These are phyloP conservation scores for Nidula microcarpa DNA, from an alignment of 768 basidiomycete genomes.

Conservation along the genomic window DNA sequence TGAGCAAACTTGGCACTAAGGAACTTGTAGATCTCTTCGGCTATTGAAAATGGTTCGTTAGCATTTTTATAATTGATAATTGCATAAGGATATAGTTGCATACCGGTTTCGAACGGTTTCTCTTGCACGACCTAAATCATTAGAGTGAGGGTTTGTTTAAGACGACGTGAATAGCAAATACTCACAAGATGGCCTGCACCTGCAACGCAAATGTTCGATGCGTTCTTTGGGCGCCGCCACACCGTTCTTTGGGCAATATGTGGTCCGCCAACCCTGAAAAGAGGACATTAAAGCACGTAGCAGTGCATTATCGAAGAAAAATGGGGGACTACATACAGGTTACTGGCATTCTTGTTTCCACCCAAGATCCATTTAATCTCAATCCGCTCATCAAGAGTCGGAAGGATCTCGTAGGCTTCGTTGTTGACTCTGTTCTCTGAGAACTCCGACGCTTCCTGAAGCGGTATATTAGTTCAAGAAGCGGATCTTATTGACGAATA, in stretches of 20 bases:
- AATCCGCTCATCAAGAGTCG: conserved; percentile 16
- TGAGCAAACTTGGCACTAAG: conserved; percentile 7
- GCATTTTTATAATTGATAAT: background rate
- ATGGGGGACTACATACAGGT: conserved; percentile 9
- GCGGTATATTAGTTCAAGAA: background rate
- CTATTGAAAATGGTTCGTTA: conserved; percentile 2
- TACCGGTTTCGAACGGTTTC: conserved; percentile 18
- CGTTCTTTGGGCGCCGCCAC: conserved; percentile 18
- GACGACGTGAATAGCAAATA: background rate
- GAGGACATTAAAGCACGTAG: background rate
- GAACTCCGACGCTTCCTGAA: conserved; percentile 16
- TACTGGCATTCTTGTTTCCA: conserved; percentile 15
- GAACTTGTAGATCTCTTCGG: conserved; percentile 14
- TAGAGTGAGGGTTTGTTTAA: background rate
- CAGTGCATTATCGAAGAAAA: background rate
- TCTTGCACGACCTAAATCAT: conserved; percentile 18
- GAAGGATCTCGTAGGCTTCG: conserved; percentile 21
- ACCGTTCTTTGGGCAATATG: conserved; percentile 12
- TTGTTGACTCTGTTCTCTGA: conserved; percentile 16
- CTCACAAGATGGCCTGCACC: conserved; percentile 20
- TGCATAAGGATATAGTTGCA: background rate
- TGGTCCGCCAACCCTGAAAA: conserved; percentile 17
- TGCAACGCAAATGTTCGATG: conserved; percentile 18
- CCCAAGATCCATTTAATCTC: conserved; percentile 23
- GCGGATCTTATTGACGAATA: background rate